Conservation (phyloP, 2,329 filamentous ascomycete genomes). For the Purpureocillium takamizusanense region DNA sequence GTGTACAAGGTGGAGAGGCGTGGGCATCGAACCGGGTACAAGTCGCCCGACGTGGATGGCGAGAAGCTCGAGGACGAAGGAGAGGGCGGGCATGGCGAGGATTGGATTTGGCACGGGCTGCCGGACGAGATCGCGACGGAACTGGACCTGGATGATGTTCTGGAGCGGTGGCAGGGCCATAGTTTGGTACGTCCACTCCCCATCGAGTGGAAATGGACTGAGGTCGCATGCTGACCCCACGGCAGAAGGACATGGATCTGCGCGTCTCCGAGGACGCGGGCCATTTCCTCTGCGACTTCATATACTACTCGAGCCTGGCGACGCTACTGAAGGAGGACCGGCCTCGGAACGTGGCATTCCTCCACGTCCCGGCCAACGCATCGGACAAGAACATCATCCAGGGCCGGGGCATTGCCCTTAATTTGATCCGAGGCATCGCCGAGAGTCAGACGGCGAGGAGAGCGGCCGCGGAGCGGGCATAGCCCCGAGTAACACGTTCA, state of each 20-base stretch:
- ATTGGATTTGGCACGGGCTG: constrained; percentile 45
- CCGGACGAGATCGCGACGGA: constrained; percentile 48
- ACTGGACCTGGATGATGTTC: constrained; percentile 47
- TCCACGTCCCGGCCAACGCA: constrained; percentile 60
- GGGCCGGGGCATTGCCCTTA: constrained; percentile 43
- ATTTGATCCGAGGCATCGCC: constrained; percentile 47
- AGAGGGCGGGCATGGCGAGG: constrained; percentile 35
- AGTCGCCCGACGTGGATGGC: constrained; percentile 60
- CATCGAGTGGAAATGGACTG: too few relatives aligned
- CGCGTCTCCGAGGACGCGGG: constrained; percentile 62
- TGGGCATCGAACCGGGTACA: constrained; percentile 65
- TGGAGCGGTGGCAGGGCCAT: constrained; percentile 43
- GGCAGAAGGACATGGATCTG: constrained; percentile 32
- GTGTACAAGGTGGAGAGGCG: constrained; percentile 63
- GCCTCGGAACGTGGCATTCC: constrained; percentile 50
- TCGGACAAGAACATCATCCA: constrained; percentile 36
- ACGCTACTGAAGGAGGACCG: constrained; percentile 39
- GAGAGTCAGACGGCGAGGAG: constrained; percentile 33
- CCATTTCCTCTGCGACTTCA: constrained; percentile 69
- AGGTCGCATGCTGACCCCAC: neutral
- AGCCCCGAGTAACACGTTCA: neutral
- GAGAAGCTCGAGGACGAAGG: constrained; percentile 43
- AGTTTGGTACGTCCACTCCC: constrained; percentile 33
- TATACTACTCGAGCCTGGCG: constrained; percentile 61
- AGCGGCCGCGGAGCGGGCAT: constrained; percentile 2